Evolutionary conservation across 306 rosid genomes (phyloP), one percentile per base, ranked within the genome.

Genomic region (Corylus avellana): DNA sequence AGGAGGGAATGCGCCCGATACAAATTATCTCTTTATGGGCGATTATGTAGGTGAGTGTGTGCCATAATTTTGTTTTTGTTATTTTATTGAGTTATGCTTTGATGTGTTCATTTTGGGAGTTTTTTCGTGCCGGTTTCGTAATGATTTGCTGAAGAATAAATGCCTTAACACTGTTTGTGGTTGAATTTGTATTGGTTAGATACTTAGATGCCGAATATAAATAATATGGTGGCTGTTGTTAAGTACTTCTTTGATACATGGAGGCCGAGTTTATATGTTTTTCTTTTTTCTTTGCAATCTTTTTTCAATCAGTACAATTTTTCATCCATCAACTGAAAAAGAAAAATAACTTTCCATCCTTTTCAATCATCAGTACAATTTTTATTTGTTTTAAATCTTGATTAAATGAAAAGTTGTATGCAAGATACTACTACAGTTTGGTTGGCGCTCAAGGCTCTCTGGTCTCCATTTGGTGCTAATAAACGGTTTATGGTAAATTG

Each of bases 1-100:
- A 76, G 98, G 98, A 55, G 98, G 98, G 64, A 87, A 84, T 81
- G 93, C 95, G 46, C 98, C 98, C 17, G 92, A 94, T 57, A 94
- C 98, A 61, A 94, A 94, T 90, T 94, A 94, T 72, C 97, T 92
- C 49, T 94, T 94, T 61, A 94, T 94, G 98, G 98, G 98, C 55
- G 98, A 94, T 80, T 94, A 94, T 82, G 98, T 94, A 75, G 98
- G 98, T 94, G 70, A 81, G 97, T 82, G 3, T 82, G 3, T 20
- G 49, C 55, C 32, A 37, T 16, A 64, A 46, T 29, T 66, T 7
- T 32, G 0, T 37, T 37, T 7, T 67, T 58, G 1, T 20, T 12
- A 8, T 56, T 56, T 12, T 59, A 3, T 8, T 48, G 7, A 32
- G 51, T 12, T 73, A 16, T 64, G 63, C 72, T 63, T 8, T 66